Evolutionary conservation across 345 rosid species (phyloP).

Genomic region (Syzygium jambos): DNA sequence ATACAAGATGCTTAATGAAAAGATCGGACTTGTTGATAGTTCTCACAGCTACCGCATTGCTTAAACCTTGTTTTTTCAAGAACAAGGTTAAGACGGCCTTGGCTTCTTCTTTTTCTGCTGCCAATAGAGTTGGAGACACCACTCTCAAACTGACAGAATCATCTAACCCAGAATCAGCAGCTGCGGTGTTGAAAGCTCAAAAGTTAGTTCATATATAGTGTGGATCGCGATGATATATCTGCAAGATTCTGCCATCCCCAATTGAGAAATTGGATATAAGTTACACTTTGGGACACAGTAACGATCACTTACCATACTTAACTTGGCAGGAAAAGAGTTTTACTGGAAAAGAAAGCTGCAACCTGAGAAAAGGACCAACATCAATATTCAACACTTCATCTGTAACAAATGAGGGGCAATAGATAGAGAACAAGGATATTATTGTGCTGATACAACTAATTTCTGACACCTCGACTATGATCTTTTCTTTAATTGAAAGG

Average conservation of each 20-base stretch:
- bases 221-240: not conserved
- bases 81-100: constrained; percentile 77
- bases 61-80: constrained; percentile 75
- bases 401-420: not conserved
- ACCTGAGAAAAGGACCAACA: constrained; percentile 3
- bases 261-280: not conserved
- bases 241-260: not conserved
- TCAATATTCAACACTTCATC: not conserved
- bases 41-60: constrained; percentile 58
- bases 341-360: constrained; percentile 5
- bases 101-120: constrained; percentile 90
- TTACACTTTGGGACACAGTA: not conserved
- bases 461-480: not conserved
- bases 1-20: constrained; percentile 70
- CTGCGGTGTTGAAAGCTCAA: not conserved
- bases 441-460: not conserved
- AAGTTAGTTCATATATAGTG: not conserved
- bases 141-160: constrained; percentile 41
- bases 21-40: constrained; percentile 63
- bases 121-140: constrained; percentile 49
- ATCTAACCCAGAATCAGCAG: constrained; percentile 45
- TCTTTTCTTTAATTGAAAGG: not conserved
- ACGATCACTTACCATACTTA: constrained; percentile 14
- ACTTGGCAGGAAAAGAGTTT: constrained; percentile 27
- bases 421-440: not conserved